These are phyloP conservation scores for Kluyveromyces lactis DNA, from an alignment of 805 yeast genomes.

Conservation along the genomic window DNA sequence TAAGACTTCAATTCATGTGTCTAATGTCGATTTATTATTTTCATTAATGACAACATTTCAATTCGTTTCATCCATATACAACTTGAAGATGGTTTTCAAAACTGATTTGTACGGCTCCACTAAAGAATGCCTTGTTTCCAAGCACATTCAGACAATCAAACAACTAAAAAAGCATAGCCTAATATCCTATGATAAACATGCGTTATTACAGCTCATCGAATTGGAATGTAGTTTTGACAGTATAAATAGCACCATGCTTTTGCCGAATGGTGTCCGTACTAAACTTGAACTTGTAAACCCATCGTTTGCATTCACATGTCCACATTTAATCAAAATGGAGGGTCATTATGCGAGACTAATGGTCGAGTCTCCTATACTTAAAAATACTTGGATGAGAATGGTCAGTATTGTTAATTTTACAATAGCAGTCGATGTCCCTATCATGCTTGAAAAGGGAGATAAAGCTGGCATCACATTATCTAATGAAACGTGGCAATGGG, in stretches of 20 bases:
- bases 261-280: constrained; percentile 43
- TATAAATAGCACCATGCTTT: constrained; percentile 23
- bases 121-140: constrained; percentile 23
- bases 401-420: constrained; percentile 32
- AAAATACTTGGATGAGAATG: constrained; percentile 43
- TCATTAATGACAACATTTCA: constrained; percentile 39
- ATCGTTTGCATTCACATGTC: constrained; percentile 13
- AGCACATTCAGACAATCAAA: constrained; percentile 16
- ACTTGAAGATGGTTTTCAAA: constrained; percentile 35
- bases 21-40: constrained; percentile 26
- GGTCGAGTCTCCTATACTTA: constrained; percentile 44
- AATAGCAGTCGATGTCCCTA: constrained; percentile 23
- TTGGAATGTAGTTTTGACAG: constrained; percentile 16
- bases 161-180: constrained; percentile 11
- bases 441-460: constrained; percentile 10
- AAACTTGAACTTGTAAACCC: constrained; percentile 36
- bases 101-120: constrained; percentile 22
- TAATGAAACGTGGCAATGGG: constrained; percentile 39
- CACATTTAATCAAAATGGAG: constrained; percentile 16
- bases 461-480: constrained; percentile 33
- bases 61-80: constrained; percentile 36
- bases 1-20: not conserved
- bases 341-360: constrained; percentile 36
- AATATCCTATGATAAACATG: constrained; percentile 14
- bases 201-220: constrained; percentile 17